Conservation (phyloP, 1,139 yeast genomes). For the Taiozyma onychis region DNA sequence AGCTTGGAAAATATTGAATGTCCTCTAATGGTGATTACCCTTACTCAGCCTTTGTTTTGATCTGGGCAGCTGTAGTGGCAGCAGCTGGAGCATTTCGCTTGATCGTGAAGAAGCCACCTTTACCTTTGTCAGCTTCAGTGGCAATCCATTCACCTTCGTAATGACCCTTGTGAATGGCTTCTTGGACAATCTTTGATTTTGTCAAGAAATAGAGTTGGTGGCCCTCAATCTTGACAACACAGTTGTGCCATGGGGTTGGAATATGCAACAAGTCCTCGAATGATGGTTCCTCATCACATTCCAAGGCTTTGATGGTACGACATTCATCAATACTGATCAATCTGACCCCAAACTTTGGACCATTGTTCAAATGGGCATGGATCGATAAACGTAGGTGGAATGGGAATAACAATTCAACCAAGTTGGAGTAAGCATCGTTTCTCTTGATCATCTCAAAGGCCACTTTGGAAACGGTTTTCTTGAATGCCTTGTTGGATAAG, state of each 20-base stretch:
- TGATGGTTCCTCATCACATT: conserved; percentile 32
- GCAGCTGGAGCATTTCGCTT: neutral
- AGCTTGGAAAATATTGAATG: neutral
- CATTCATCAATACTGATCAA: conserved; percentile 42
- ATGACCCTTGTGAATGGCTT: conserved; percentile 29
- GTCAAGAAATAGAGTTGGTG: conserved; percentile 26
- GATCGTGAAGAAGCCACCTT: conserved; percentile 27
- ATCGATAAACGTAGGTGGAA: conserved; percentile 54
- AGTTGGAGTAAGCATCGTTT: conserved; percentile 59
- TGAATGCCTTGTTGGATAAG: conserved; percentile 42
- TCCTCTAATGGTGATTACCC: too few species aligned
- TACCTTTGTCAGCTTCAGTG: conserved; percentile 23
- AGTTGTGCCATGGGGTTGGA: conserved; percentile 66
- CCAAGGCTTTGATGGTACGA: conserved; percentile 31
- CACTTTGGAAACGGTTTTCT: conserved; percentile 45
- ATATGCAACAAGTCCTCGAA: conserved; percentile 49
- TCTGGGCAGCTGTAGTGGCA: neutral
- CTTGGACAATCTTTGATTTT: conserved; percentile 28
- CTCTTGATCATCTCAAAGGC: conserved; percentile 62
- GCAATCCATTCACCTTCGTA: conserved; percentile 29
- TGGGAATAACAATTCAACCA: conserved; percentile 55
- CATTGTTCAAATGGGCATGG: conserved; percentile 53
- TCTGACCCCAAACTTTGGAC: conserved; percentile 54
- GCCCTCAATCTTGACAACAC: conserved; percentile 40
- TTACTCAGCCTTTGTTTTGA: too few species aligned